Conservation (phyloP, 129 eudicot genomes). For the Daucus carota region DNA sequence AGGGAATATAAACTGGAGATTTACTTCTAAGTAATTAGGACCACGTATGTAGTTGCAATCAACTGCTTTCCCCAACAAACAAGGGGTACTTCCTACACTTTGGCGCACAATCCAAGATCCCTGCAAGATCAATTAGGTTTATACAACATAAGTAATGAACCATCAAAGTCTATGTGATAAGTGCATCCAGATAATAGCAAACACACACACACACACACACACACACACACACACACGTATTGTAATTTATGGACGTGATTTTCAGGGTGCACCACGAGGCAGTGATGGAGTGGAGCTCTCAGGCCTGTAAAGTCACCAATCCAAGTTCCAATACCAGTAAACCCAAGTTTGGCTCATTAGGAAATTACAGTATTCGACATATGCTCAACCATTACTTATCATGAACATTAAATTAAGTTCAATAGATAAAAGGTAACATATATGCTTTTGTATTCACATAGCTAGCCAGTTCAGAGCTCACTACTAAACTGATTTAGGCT, state of each 20-base stretch:
- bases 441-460: not conserved
- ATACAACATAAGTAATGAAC: conserved; percentile 2
- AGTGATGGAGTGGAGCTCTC: not conserved
- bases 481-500: not conserved
- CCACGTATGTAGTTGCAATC: conserved; percentile 98
- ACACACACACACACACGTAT: no score
- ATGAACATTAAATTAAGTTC: not conserved
- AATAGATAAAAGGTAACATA: not conserved
- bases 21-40: conserved; percentile 84
- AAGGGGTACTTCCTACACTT: conserved; percentile 99
- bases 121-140: conserved; percentile 32
- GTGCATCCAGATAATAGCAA: not conserved
- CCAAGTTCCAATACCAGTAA: not conserved
- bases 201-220: no score
- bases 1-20: not conserved
- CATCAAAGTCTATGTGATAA: not conserved
- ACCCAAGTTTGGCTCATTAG: not conserved
- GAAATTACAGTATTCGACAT: not conserved
- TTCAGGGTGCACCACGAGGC: not conserved
- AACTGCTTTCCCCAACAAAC: conserved; percentile 93
- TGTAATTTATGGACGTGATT: not conserved
- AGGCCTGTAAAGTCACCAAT: not conserved
- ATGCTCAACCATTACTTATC: not conserved
- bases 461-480: not conserved
- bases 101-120: conserved; percentile 99